Percentiles rank a stretch among this genome's conserved stretches.
phyloP scores from a whole-genome alignment of 1,139 yeast genomes.

The Arxiozyma bovina region DNA sequence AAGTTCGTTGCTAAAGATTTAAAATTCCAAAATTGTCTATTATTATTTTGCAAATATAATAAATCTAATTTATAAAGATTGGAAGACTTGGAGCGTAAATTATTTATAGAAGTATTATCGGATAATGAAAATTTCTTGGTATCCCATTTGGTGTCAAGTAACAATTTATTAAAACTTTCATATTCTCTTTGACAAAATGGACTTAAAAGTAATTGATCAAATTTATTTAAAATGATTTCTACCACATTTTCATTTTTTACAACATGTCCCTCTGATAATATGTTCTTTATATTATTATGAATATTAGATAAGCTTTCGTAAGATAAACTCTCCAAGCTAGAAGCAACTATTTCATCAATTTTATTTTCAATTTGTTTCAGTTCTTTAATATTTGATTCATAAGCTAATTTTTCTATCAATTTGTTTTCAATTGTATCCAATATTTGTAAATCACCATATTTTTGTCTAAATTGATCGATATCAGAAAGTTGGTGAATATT shows the following conservation, averaged over 20 bases:
- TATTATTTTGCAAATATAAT: conserved; percentile 34
- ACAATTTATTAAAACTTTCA: conserved; percentile 6
- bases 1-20: conserved; percentile 50
- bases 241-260: conserved; percentile 1
- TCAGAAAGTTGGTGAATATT: conserved; percentile 11
- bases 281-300: conserved; percentile 2
- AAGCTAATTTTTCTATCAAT: conserved; percentile 11
- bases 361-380: conserved; percentile 17
- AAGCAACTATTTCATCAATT: conserved; percentile 15
- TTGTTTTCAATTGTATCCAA: conserved; percentile 18
- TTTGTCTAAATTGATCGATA: conserved; percentile 19
- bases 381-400: conserved; percentile 15
- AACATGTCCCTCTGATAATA: conserved; percentile 7
- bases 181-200: conserved; percentile 7
- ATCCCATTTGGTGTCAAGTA: conserved; percentile 27
- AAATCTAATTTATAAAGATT: conserved; percentile 36
- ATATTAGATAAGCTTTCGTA: conserved; percentile 7
- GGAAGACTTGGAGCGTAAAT: conserved; percentile 16
- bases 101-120: conserved; percentile 12
- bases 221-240: background rate
- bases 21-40: conserved; percentile 51
- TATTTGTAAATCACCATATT: conserved; percentile 29
- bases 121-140: conserved; percentile 13
- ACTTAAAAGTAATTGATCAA: conserved; percentile 5
- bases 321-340: conserved; percentile 11